A percentile compares a stretch with the other conserved stretches of the same genome.
phyloP scores from a whole-genome alignment of 257 asterid species.

The Ophiorrhiza pumila region DNA sequence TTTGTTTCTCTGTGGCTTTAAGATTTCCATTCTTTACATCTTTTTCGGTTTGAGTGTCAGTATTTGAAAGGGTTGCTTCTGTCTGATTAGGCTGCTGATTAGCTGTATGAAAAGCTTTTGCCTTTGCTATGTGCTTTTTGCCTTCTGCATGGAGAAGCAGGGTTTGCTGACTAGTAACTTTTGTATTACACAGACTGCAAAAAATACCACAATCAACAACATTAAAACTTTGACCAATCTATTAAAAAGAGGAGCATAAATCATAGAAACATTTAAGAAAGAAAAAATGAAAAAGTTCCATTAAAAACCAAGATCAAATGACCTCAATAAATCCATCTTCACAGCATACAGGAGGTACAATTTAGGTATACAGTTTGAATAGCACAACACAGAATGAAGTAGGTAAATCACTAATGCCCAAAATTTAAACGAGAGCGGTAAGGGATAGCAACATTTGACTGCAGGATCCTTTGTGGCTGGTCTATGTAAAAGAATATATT shows the following conservation, averaged over 20 bases:
- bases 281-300: background rate
- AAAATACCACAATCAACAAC: slow-evolving; percentile 9
- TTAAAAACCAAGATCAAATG: background rate
- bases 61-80: slow-evolving; percentile 28
- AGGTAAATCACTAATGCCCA: background rate
- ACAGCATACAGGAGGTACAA: background rate
- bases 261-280: background rate
- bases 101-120: slow-evolving; percentile 75
- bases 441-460: background rate
- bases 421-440: background rate
- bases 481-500: background rate
- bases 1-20: slow-evolving; percentile 30
- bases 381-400: background rate
- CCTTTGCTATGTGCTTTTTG: slow-evolving; percentile 87
- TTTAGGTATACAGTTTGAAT: background rate
- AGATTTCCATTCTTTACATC: slow-evolving; percentile 27
- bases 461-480: background rate
- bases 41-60: slow-evolving; percentile 22
- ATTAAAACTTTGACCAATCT: background rate
- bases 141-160: slow-evolving; percentile 93
- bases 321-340: background rate
- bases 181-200: slow-evolving; percentile 84
- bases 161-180: slow-evolving; percentile 87
- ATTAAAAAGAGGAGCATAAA: background rate
- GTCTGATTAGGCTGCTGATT: slow-evolving; percentile 51